Percentiles rank a stretch among this genome's conserved stretches.
These are phyloP conservation scores for Pseudozyma sp. DNA, from an alignment of 1,284 basidiomycete genomes.

Conservation along the genomic window DNA sequence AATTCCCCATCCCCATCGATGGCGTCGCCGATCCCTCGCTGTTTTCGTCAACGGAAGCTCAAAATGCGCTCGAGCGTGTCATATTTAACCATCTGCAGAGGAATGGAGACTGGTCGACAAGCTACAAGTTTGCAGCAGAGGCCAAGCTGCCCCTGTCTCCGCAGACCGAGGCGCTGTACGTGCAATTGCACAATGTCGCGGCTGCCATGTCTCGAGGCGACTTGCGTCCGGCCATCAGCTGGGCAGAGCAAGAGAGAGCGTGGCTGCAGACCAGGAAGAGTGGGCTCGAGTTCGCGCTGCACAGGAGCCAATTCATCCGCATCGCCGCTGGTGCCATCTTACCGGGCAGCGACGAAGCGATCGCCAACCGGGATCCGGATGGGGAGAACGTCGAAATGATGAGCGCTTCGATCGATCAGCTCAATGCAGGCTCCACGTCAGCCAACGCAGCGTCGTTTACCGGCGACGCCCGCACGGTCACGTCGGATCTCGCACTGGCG, in stretches of 20 bases:
- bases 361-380: conserved; percentile 39
- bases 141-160: conserved; percentile 24
- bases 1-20: conserved; percentile 57
- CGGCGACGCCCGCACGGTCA: neutral
- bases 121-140: conserved; percentile 46
- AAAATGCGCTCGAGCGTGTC: conserved; percentile 52
- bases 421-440: conserved; percentile 1
- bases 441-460: neutral
- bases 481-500: neutral
- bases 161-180: conserved; percentile 15
- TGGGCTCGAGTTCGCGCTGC: conserved; percentile 58
- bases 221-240: conserved; percentile 54
- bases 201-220: conserved; percentile 44
- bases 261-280: conserved; percentile 50
- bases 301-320: conserved; percentile 57
- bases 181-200: conserved; percentile 31
- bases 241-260: conserved; percentile 45
- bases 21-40: conserved; percentile 55
- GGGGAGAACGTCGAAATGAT: conserved; percentile 54
- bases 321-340: conserved; percentile 48
- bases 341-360: conserved; percentile 7
- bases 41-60: conserved; percentile 45
- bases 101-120: conserved; percentile 53
- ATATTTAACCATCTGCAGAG: conserved; percentile 60
- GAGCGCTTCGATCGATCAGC: conserved; percentile 29